Evolutionary conservation across 1,284 basidiomycete genomes (phyloP).

Genomic region (Schizopora paradoxa): DNA sequence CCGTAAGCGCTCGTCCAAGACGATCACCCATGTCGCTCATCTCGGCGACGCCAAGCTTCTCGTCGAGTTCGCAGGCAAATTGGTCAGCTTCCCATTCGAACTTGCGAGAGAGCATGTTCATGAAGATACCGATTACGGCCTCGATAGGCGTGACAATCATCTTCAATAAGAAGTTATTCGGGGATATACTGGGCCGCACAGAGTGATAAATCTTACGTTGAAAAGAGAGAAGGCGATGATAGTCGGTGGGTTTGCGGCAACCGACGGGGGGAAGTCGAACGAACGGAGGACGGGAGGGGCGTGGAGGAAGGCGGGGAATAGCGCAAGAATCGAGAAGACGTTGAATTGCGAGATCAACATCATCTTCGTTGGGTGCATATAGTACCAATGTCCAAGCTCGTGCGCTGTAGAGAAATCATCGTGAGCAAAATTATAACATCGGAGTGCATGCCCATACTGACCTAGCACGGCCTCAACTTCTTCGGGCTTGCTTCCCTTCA

Average conservation of each 20-base stretch:
- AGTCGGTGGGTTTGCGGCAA: slow-evolving; percentile 70
- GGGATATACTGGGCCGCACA: slow-evolving; percentile 6
- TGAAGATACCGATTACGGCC: slow-evolving; percentile 66
- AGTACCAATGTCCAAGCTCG: slow-evolving; percentile 95
- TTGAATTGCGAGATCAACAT: slow-evolving; percentile 83
- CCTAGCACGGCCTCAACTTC: slow-evolving; percentile 86
- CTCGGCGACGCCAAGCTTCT: slow-evolving; percentile 31
- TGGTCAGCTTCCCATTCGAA: slow-evolving; percentile 91
- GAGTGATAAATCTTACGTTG: slow-evolving; percentile 49
- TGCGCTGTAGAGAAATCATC: slow-evolving; percentile 50
- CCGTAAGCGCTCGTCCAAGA: slow-evolving; percentile 72
- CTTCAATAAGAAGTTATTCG: slow-evolving; percentile 37
- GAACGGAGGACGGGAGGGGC: slow-evolving; percentile 79
- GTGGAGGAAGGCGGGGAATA: slow-evolving; percentile 90
- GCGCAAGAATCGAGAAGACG: slow-evolving; percentile 78
- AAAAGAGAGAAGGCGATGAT: slow-evolving; percentile 88
- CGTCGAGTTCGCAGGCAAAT: slow-evolving; percentile 66
- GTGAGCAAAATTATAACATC: slow-evolving; percentile 5
- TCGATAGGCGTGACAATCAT: slow-evolving; percentile 84
- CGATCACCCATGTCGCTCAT: slow-evolving; percentile 77
- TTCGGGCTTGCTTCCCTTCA: slow-evolving; percentile 82
- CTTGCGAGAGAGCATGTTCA: slow-evolving; percentile 77
- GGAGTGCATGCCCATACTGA: slow-evolving; percentile 21
- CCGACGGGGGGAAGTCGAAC: slow-evolving; percentile 77
- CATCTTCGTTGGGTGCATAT: slow-evolving; percentile 85